These are phyloP conservation scores for Raphanus sativus DNA, from an alignment of 345 rosid genomes.

Conservation along the genomic window DNA sequence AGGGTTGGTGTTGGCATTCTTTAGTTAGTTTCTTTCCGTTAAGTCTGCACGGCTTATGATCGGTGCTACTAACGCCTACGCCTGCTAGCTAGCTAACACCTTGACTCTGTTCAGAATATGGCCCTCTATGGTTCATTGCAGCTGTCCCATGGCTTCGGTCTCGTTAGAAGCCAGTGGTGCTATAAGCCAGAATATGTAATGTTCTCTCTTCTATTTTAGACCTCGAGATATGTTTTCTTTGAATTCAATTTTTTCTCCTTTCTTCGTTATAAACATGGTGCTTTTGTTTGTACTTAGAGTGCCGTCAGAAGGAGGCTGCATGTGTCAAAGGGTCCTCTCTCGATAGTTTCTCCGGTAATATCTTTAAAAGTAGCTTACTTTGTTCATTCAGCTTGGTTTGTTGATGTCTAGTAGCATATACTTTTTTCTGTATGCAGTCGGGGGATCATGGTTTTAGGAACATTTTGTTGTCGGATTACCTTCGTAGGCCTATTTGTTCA, in stretches of 20 bases:
- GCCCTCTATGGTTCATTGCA: constrained; percentile 66
- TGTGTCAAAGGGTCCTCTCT: constrained; percentile 34
- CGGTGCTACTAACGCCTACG: constrained; percentile 30
- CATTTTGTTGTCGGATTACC: constrained; percentile 33
- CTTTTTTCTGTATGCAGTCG: constrained; percentile 37
- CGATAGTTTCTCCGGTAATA: constrained; percentile 48
- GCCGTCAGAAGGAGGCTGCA: constrained; percentile 41
- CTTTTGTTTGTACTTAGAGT: constrained; percentile 38
- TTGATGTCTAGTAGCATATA: constrained; percentile 21
- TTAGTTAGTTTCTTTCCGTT: neutral
- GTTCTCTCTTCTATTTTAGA: neutral
- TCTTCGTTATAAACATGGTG: constrained; percentile 9
- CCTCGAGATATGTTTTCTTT: neutral
- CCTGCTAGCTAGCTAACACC: constrained; percentile 11
- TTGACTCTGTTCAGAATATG: constrained; percentile 41
- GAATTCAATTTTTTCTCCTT: neutral
- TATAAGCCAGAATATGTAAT: constrained; percentile 52
- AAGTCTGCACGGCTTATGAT: constrained; percentile 27
- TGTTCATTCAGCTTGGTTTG: constrained; percentile 5
- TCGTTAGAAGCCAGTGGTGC: constrained; percentile 57
- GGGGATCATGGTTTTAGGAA: constrained; percentile 44
- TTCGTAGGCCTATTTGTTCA: constrained; percentile 41
- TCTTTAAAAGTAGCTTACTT: neutral
- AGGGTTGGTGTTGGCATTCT: constrained; percentile 24
- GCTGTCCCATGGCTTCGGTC: constrained; percentile 62